Base-by-base conservation (phyloP, 2,329 filamentous ascomycete genomes). In the Fusarium equiseti region DNA sequence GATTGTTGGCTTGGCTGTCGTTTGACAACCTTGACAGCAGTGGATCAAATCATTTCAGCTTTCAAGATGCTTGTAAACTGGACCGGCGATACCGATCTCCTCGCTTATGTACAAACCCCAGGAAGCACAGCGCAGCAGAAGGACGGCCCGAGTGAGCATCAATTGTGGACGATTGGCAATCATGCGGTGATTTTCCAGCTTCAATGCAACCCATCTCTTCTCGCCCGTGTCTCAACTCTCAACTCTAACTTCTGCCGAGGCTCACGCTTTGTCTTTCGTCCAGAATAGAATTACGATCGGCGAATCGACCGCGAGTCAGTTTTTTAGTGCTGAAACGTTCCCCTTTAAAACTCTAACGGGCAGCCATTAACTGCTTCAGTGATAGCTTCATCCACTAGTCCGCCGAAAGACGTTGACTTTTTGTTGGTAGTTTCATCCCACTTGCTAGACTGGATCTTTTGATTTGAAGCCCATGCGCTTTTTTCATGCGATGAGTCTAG, bases 31-130 rank as follows among this genome's bases (percentile, higher is more conserved):
- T 20, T 27, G 49, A 52, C 46, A 52, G 31, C 13, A 42, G 49
- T 52, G 49, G 49, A 27, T 32, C 35, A n/a, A 16, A 27, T 29
- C 10, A 8, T 12, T 45, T 66, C 62, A 49, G 29, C 24, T 46
- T 26, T 24, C n/a, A 29, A 18, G 8, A 54, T 67, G 63, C 61
- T 66, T 67, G 64, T 31, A 53, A 66, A 35, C 50, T 50, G 62
- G 63, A 63, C 44, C 43, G 42, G 43, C 8, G 45, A 64, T 46
- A 18, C 26, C 26, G 20, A 60, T 32, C 53, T 18, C 7, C 31
- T 51, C 63, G 44, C 63, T 55, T 67, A 20, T 40, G 32, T 38
- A 38, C 35, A n/a, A n/a, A 15, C 18, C 35, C 35, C 44, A 24
- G 35, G 5, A 38, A 38, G 22, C 16, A 48, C 26, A n/a, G 18